Base-by-base conservation (phyloP, 768 basidiomycete species). In the Dentipellis fragilis region DNA sequence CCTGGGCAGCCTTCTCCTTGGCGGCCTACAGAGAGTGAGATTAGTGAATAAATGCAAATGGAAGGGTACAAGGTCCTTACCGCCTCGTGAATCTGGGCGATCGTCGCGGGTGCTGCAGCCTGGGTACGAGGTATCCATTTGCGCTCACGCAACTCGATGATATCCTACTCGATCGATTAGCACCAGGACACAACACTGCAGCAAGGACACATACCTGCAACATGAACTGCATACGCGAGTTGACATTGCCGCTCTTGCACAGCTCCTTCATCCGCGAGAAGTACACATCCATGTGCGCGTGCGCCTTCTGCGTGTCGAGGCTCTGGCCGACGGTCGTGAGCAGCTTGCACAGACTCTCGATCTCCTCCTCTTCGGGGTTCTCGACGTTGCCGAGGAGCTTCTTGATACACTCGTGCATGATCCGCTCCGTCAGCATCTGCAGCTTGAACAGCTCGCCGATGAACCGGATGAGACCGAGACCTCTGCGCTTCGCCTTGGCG, bases 391-490 rank as follows among this genome's bases (percentile, higher is more conserved):
- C 80, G 11, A 98, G 77, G 10, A 47, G 46, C 10, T 10, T 17
- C 17, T 47, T 47, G 21, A 47, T 47, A 47, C 46, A 47, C 10
- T 47, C 46, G 21, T 47, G 17, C 46, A 17, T 17, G 21, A 47
- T 47, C 10, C 46, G 46, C 46, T 47, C 46, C 46, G 10, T 17
- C 8, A 47, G 10, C 46, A 47, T 47, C 10, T 47, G 46, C 46
- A 47, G 8, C 73, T 95, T 96, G 85, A 91, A 98, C 56, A 96
- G 75, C 72, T 98, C 93, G 60, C 94, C 93, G 62, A 96, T 96
- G 73, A 98, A 93, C 72, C 89, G 89, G 75, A 96, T 91, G 63
- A 98, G 80, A 77, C 94, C 91, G 12, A 96, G 84, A 69, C 94
- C 93, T 59, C 89, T 89, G 56, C 93, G 89, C 75, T 95, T 96